Base-by-base conservation (phyloP, 768 basidiomycete genomes). In the Dictyophora rubrovolvata region DNA sequence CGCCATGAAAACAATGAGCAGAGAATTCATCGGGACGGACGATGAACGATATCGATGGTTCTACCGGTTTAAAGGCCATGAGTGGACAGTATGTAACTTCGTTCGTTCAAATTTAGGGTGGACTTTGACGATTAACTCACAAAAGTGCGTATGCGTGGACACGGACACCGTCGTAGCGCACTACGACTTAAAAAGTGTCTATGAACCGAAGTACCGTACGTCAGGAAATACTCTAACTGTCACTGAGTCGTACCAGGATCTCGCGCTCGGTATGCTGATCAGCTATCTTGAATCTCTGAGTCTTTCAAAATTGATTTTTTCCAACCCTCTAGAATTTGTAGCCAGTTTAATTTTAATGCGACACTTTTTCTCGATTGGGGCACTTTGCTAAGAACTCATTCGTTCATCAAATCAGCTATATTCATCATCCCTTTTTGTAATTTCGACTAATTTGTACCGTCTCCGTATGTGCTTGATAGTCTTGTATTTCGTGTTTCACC, bases 211-310 rank as follows among this genome's bases (percentile, higher is more conserved):
- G 17, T 84, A 84, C 62, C 51, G 71, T 49, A 83, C 83, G 0
- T 84, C 83, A 2, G 84, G 84, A 1, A 82, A 81, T 60, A 78
- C 79, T 71, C 69, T 87, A 50, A 82, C 79, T 33, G 75, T 87
- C 21, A 82, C 84, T 48, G 86, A 86, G 63, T 72, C 74, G 6
- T 85, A 77, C 55, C 75, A 73, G 2, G 72, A 80, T 54, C 72
- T 86, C 42, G 79, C 79, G 33, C 73, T 74, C 57, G 86, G 86
- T 83, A 64, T 62, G 77, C 69, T 34, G n/a, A n/a, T n/a, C n/a
- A n/a, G 1, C 6, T 54, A 42, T 3, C 4, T n/a, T 2, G n/a
- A 12, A 5, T 42, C 42, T 2, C 2, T 28, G 7, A 28, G 7
- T 14, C 42, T 42, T 12, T 9, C 42, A 14, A 14, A n/a, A 42